A percentile compares a stretch with the other conserved stretches of the same genome.
phyloP scores from a whole-genome alignment of 257 asterid species.

The Fraxinus excelsior region DNA sequence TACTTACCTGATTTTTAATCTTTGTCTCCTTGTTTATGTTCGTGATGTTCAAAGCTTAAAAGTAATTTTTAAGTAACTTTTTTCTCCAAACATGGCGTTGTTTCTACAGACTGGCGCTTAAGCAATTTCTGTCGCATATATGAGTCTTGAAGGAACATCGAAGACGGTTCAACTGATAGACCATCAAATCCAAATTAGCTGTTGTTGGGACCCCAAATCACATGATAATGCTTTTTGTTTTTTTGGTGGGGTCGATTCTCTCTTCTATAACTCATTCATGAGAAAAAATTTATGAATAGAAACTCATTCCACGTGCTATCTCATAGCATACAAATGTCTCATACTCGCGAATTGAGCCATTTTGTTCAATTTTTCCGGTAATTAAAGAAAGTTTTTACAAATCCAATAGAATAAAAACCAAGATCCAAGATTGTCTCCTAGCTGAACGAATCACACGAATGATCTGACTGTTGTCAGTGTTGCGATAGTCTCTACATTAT shows the following conservation, averaged over 20 bases:
- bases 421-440: not conserved
- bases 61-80: not conserved
- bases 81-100: not conserved
- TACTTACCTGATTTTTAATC: not conserved
- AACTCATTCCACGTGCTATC: not conserved
- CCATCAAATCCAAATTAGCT: not conserved
- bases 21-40: not conserved
- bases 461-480: not conserved
- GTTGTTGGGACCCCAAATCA: conserved; percentile 10
- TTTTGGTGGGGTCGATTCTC: conserved; percentile 11
- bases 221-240: conserved; percentile 5
- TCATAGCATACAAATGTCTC: not conserved
- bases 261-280: not conserved
- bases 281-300: not conserved
- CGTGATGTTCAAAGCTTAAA: not conserved
- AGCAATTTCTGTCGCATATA: conserved; percentile 8
- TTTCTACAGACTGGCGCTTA: not conserved
- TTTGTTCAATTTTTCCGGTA: not conserved
- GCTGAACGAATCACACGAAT: not conserved
- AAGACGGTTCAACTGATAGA: not conserved
- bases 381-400: not conserved
- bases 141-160: not conserved
- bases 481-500: not conserved
- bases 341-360: not conserved
- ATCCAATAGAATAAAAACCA: not conserved